Evolutionary conservation across 106 monocot genomes (phyloP), one percentile per base, ranked within the genome.

Genomic region (Acanthochlamys bracteata): DNA sequence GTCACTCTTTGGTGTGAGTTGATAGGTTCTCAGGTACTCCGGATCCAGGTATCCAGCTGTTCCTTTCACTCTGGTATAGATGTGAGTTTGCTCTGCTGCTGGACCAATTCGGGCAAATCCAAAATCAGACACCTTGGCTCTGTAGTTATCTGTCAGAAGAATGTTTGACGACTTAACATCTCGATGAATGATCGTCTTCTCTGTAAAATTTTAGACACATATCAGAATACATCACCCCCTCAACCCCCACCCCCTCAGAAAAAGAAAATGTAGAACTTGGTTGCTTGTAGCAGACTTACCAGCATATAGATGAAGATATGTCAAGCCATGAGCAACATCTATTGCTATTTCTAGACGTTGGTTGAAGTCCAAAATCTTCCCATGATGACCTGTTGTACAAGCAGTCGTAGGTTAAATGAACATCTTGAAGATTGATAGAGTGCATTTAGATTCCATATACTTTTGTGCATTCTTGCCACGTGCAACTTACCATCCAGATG

Each of bases 1-100:
- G 57, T 93, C 93, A 27, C 93, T 93, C 73, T 93, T 93, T 0
- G 93, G 79, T 25, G 88, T 93, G 15, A 93, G 71, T 25, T 88
- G 65, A 61, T 73, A 78, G 7, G 88, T 93, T 54, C 67, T 74
- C 21, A 88, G 73, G 58, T 93, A 88, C 21, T 88, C 93, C 12
- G 93, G 93, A 65, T 93, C 93, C 16, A 93, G 74, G 55, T 93
- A 93, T n/a, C 93, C 93, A 39, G 82, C 82, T 21, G 93, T 93
- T 57, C 93, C 93, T 80, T 88, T 88, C 21, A 88, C 88, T 78
- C 75, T 83, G 20, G 93, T 88, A 13, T 70, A 74, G 43, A 89
- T 78, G 43, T 93, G 88, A 42, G 75, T 88, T 76, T 92, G 71
- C 4, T 82, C 84, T 11, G 72, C 65, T 16, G 58, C 71, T 21